phyloP scores from a whole-genome alignment of 441 rosid species.

The Erodium texanum region DNA sequence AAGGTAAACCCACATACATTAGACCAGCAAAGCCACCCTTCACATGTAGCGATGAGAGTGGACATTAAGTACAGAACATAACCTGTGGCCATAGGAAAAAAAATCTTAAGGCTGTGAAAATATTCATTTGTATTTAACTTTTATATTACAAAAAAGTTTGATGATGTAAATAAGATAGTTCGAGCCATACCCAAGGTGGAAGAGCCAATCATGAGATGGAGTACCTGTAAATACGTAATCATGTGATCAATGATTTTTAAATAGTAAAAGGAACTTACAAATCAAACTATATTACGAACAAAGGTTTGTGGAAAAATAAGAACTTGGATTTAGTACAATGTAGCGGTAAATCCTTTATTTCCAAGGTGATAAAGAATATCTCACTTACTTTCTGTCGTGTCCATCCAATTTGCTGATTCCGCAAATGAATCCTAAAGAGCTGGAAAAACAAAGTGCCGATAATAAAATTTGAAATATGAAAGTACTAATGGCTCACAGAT shows the following conservation, averaged over 20 bases:
- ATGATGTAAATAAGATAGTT: not conserved
- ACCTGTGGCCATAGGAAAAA: slow-evolving; percentile 38
- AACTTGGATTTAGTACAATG: not conserved
- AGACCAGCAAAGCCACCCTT: slow-evolving; percentile 69
- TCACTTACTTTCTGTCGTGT: slow-evolving; percentile 54
- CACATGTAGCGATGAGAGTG: slow-evolving; percentile 48
- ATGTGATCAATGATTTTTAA: not conserved
- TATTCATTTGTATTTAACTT: not conserved
- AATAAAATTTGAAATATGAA: slow-evolving; percentile 16
- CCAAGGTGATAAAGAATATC: not conserved
- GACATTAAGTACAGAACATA: slow-evolving; percentile 46
- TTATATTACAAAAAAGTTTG: not conserved
- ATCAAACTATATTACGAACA: not conserved
- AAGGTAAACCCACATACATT: slow-evolving; percentile 58
- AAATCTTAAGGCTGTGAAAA: not conserved
- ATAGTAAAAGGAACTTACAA: not conserved
- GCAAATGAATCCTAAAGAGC: slow-evolving; percentile 46
- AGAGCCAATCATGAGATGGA: slow-evolving; percentile 51
- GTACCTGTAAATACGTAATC: slow-evolving; percentile 33
- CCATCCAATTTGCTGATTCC: slow-evolving; percentile 46
- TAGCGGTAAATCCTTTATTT: not conserved
- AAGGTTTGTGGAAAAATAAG: not conserved
- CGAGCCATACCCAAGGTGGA: slow-evolving; percentile 41
- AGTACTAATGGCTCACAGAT: not conserved
- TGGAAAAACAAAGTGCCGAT: slow-evolving; percentile 23